These are phyloP conservation scores for Irpex rosettiformis DNA, from an alignment of 1,284 basidiomycete genomes.

Conservation along the genomic window DNA sequence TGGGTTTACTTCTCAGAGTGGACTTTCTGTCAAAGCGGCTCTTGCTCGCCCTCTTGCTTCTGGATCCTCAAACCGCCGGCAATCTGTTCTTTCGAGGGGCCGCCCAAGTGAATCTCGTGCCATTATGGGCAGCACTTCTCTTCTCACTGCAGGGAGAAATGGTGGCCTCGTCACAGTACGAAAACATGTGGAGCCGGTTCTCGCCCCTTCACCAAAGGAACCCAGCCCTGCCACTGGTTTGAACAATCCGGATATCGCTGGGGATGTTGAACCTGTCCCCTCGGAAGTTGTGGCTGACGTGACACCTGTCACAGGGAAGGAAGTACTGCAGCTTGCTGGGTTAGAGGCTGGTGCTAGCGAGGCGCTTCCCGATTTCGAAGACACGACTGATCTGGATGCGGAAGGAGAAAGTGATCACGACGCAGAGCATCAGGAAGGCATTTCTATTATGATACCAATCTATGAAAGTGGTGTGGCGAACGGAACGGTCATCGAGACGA, in stretches of 20 bases:
- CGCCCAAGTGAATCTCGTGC: background rate
- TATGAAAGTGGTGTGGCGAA: background rate
- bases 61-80: background rate
- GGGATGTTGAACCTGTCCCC: background rate
- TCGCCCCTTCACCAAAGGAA: background rate
- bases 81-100: background rate
- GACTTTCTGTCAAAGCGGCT: background rate
- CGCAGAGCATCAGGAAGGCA: background rate
- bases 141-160: slow-evolving; percentile 17
- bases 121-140: slow-evolving; percentile 14
- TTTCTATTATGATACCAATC: background rate
- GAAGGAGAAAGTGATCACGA: slow-evolving; percentile 15
- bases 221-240: background rate
- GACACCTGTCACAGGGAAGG: background rate
- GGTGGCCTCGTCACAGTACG: slow-evolving; percentile 17
- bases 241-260: slow-evolving; percentile 1
- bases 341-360: background rate
- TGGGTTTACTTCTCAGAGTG: slow-evolving; percentile 18
- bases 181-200: background rate
- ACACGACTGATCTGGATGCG: slow-evolving; percentile 8
- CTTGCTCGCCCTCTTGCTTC: background rate
- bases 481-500: background rate
- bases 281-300: background rate
- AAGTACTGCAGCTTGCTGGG: slow-evolving; percentile 12
- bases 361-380: slow-evolving; percentile 6